phyloP scores from a whole-genome alignment of 257 asterid species.

The Solanum verrucosum region DNA sequence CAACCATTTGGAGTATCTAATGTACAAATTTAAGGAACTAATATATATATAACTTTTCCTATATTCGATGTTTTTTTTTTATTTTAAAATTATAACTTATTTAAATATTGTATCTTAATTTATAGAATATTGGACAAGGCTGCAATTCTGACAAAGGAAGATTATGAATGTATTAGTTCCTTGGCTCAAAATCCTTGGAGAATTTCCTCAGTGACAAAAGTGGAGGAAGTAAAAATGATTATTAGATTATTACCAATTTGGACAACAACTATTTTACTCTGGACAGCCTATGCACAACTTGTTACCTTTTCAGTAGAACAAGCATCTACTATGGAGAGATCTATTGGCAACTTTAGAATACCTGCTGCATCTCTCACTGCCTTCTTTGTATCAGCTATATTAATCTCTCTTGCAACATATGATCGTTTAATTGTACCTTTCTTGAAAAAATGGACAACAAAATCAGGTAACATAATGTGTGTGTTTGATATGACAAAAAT shows the following conservation, averaged over 20 bases:
- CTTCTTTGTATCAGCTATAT: conserved; percentile 29
- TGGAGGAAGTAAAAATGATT: conserved; percentile 43
- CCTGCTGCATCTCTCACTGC: conserved; percentile 38
- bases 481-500: not conserved
- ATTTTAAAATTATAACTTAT: not conserved
- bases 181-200: conserved; percentile 25
- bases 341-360: conserved; percentile 18
- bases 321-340: conserved; percentile 30
- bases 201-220: conserved; percentile 25
- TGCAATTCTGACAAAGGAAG: conserved; percentile 21
- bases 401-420: conserved; percentile 23
- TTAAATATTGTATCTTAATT: not conserved
- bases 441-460: conserved; percentile 15
- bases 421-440: conserved; percentile 25
- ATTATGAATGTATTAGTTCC: not conserved
- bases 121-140: conserved; percentile 42
- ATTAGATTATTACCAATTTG: conserved; percentile 22
- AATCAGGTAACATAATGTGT: conserved; percentile 19
- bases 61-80: not conserved
- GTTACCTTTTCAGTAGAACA: conserved; percentile 37
- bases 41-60: no score
- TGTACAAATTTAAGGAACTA: not conserved
- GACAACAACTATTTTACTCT: conserved; percentile 33
- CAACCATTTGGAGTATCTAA: not conserved
- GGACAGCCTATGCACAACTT: conserved; percentile 39